Conservation (phyloP, 257 asterid genomes). For the Fraxinus quadrangulata region DNA sequence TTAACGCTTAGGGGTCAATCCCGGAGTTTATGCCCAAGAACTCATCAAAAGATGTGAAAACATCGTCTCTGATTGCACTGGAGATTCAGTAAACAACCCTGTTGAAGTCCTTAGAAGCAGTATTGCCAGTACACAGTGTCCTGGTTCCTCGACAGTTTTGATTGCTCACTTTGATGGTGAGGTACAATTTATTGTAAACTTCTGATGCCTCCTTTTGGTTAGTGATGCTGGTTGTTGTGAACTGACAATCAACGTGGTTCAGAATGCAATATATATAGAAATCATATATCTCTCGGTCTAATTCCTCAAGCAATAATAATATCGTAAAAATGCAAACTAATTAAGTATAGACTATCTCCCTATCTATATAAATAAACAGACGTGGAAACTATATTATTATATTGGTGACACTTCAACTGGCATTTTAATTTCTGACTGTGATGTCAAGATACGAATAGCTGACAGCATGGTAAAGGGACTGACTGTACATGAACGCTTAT, state of each 20-base stretch:
- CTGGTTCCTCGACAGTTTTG: constrained; percentile 73
- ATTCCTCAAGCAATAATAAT: neutral
- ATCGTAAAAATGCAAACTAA: neutral
- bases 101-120: constrained; percentile 55
- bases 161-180: constrained; percentile 70
- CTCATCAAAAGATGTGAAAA: constrained; percentile 59
- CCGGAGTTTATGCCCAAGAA: constrained; percentile 75
- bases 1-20: constrained; percentile 50
- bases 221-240: neutral
- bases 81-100: constrained; percentile 40
- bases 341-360: no score
- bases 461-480: neutral
- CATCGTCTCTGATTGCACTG: constrained; percentile 41
- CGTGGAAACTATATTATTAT: neutral
- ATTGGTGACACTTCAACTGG: neutral
- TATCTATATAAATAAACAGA: neutral
- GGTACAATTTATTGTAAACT: constrained; percentile 43
- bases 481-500: neutral
- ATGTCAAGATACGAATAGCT: neutral
- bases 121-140: constrained; percentile 50
- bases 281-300: neutral
- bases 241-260: neutral
- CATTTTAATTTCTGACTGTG: neutral
- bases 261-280: neutral
- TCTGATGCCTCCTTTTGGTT: constrained; percentile 1